Conservation (phyloP, 2,329 filamentous ascomycete genomes). For the Furcasterigmium sp. region DNA sequence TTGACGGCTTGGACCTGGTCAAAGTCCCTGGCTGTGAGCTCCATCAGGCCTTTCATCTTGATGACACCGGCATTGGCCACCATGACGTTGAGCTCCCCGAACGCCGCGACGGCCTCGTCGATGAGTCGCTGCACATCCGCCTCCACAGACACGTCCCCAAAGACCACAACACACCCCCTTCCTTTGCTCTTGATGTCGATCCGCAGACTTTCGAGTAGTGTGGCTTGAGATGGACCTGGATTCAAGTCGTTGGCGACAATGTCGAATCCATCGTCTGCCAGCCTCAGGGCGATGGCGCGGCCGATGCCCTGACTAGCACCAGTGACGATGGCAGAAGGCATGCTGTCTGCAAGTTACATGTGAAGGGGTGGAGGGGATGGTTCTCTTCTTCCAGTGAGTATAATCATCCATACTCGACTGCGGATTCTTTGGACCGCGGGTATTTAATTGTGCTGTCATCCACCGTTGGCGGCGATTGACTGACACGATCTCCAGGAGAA, state of each 20-base stretch:
- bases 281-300: constrained; percentile 37
- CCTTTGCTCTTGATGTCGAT: not conserved
- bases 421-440: no score
- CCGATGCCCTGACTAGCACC: constrained; percentile 51
- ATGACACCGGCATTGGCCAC: constrained; percentile 60
- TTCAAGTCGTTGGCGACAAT: not conserved
- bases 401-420: no score
- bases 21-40: constrained; percentile 52
- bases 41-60: constrained; percentile 50
- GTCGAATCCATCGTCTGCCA: not conserved
- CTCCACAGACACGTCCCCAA: not conserved
- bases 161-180: no score
- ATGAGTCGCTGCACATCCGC: not conserved
- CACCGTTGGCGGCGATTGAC: no score
- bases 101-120: not conserved
- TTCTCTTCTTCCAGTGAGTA: no score
- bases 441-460: no score
- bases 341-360: no score
- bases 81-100: constrained; percentile 13
- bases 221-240: not conserved
- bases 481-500: no score
- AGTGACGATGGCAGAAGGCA: no score
- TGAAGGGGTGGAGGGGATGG: no score
- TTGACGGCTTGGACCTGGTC: constrained; percentile 59
- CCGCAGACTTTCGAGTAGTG: not conserved